Conservation (phyloP, 116 monocot genomes). For the Zostera marina region DNA sequence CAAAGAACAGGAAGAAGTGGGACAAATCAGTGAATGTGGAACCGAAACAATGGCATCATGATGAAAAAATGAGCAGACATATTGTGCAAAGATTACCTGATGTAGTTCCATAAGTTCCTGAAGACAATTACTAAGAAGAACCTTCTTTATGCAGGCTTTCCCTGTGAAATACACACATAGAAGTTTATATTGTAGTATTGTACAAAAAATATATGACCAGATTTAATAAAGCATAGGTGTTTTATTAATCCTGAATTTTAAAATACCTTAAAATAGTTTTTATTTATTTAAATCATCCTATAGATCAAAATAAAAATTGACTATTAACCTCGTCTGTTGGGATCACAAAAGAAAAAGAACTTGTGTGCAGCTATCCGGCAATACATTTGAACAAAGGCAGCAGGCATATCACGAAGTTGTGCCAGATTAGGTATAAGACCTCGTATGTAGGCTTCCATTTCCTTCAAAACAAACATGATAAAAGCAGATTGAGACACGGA, state of each 20-base stretch:
- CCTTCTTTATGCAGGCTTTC: constrained; percentile 99
- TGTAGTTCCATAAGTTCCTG: constrained; percentile 99
- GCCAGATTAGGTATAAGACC: constrained; percentile 97
- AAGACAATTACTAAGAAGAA: constrained; percentile 93
- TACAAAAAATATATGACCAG: background rate
- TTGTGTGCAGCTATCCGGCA: constrained; percentile 98
- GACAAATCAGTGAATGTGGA: background rate
- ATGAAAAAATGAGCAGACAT: background rate
- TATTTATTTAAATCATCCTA: background rate
- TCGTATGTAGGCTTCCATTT: constrained; percentile 99
- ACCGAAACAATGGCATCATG: background rate
- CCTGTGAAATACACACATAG: constrained; percentile 23
- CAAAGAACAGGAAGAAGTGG: background rate
- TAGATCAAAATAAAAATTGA: background rate
- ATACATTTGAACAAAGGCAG: constrained; percentile 96
- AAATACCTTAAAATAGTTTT: background rate
- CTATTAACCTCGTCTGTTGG: constrained; percentile 79
- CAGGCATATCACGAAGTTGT: constrained; percentile 91
- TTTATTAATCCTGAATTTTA: background rate
- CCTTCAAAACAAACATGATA: constrained; percentile 23
- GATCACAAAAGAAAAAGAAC: constrained; percentile 99
- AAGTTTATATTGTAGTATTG: background rate
- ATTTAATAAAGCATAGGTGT: background rate
- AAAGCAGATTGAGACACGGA: too few species aligned
- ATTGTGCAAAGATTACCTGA: constrained; percentile 42